Conservation (phyloP, 495 filamentous ascomycete species). For the Penicillium cataractarum region DNA sequence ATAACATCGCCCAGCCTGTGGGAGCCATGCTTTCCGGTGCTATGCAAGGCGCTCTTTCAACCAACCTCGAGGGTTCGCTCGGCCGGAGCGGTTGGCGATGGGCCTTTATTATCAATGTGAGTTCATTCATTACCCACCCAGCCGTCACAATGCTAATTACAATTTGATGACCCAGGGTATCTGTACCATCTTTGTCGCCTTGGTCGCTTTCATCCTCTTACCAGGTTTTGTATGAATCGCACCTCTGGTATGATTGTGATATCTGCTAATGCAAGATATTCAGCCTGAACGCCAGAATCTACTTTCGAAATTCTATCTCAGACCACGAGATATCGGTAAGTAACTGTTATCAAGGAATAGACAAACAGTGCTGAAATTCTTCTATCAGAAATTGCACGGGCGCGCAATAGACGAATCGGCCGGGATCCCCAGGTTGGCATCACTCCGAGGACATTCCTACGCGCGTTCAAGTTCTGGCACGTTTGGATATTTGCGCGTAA, state of each 20-base stretch:
- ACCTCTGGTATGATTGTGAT: too few species aligned
- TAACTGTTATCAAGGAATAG: not conserved
- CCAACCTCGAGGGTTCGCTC: slow-evolving; percentile 20
- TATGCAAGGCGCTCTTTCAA: slow-evolving; percentile 29
- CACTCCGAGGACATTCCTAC: not conserved
- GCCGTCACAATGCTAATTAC: not conserved
- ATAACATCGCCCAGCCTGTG: not conserved
- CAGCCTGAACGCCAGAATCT: not conserved
- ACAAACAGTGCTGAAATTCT: not conserved
- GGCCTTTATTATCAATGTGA: slow-evolving; percentile 29
- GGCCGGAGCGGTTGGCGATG: slow-evolving; percentile 28
- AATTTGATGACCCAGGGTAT: not conserved
- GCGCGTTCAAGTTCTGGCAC: not conserved
- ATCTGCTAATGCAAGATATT: not conserved
- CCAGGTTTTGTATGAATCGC: not conserved
- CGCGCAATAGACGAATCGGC: not conserved
- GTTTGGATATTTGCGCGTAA: not conserved
- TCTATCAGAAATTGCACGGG: not conserved
- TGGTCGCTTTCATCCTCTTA: not conserved
- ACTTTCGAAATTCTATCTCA: not conserved
- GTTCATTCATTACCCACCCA: not conserved
- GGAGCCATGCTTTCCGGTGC: slow-evolving; percentile 32
- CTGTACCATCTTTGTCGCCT: not conserved
- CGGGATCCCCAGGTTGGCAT: not conserved
- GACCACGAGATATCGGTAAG: not conserved